A percentile compares a stretch with the other conserved stretches of the same genome.
phyloP scores from a whole-genome alignment of 495 filamentous ascomycete species.

The Penicillium lividum region DNA sequence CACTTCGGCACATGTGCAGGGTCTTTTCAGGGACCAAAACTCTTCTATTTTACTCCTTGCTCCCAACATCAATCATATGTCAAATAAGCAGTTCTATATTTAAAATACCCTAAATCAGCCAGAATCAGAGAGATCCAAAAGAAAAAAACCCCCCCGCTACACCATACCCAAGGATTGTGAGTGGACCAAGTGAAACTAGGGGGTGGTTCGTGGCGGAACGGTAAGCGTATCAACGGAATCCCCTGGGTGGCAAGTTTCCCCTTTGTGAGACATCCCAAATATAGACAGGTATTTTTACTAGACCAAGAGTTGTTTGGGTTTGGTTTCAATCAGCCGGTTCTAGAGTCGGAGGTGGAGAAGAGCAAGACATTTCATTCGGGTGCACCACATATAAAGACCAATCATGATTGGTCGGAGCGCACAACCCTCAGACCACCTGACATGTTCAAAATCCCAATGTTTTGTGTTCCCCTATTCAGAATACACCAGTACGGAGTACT shows the following conservation, averaged over 20 bases:
- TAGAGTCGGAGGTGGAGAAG: background rate
- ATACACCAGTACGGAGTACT: background rate
- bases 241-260: conserved; percentile 10
- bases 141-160: background rate
- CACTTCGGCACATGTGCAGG: background rate
- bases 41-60: background rate
- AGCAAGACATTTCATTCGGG: background rate
- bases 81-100: background rate
- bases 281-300: conserved; percentile 10
- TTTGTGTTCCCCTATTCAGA: background rate
- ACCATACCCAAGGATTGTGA: background rate
- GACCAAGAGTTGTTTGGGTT: background rate
- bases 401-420: background rate
- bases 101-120: background rate
- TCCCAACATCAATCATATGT: background rate
- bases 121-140: background rate
- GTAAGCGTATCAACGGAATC: background rate
- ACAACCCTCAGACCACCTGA: conserved; percentile 4
- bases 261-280: conserved; percentile 31
- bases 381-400: background rate
- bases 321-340: background rate
- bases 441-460: background rate
- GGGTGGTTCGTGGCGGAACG: conserved; percentile 24
- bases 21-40: background rate
- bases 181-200: conserved; percentile 26